phyloP scores from a whole-genome alignment of 2,329 filamentous ascomycete species.

The Fusarium nurragi region DNA sequence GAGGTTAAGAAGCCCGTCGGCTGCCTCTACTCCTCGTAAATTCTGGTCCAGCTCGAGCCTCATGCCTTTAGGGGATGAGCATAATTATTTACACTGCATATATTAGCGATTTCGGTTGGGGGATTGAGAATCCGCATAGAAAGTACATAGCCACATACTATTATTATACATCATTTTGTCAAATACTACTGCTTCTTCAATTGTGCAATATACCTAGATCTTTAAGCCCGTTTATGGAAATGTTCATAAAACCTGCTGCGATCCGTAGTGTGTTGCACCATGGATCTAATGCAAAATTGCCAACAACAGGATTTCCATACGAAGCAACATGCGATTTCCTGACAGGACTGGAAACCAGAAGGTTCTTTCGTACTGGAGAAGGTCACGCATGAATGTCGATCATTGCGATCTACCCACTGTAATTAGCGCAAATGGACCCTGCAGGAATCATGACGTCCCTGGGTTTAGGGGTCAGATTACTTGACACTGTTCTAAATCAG shows the following conservation, averaged over 20 bases:
- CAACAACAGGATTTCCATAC: background rate
- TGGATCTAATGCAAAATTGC: too few species aligned
- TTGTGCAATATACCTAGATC: background rate
- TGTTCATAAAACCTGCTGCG: too few species aligned
- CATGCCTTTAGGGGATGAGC: background rate
- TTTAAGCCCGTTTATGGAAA: too few species aligned
- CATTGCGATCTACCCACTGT: background rate
- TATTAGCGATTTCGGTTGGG: conserved; percentile 6
- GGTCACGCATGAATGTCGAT: conserved; percentile 4
- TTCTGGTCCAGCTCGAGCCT: background rate
- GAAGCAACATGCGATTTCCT: background rate
- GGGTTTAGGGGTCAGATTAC: background rate
- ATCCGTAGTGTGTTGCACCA: too few species aligned
- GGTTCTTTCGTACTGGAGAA: background rate
- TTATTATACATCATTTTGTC: background rate
- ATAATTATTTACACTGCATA: conserved; percentile 1
- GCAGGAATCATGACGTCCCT: background rate
- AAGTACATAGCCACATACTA: conserved; percentile 11
- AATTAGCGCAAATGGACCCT: conserved; percentile 13
- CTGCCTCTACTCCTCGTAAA: conserved; percentile 50
- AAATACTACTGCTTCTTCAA: fast-evolving
- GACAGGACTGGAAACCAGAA: background rate
- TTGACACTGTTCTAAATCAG: background rate
- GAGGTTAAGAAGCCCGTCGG: conserved; percentile 46
- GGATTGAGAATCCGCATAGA: background rate